Evolutionary conservation across 352 stramenopile species (phyloP), one percentile per base, ranked within the genome.

Genomic region (Globisporangium middletonii): DNA sequence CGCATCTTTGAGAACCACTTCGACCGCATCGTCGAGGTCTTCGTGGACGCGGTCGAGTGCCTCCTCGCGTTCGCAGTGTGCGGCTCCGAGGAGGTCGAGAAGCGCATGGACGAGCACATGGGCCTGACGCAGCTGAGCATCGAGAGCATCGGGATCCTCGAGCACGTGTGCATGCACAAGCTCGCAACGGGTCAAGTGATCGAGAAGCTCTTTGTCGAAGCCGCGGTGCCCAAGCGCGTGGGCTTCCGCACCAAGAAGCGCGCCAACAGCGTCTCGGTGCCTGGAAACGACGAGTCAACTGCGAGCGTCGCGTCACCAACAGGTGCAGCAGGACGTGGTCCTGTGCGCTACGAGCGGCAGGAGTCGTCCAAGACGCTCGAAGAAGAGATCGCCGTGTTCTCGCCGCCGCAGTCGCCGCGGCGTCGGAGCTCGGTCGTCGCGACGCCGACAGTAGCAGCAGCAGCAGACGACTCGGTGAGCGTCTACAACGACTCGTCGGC

Each of bases 1-100:
- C 72, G 93, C 28, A 82, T 97, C 54, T 59, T 97, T 57, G 70
- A 88, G 60, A 62, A 75, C 55, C 73, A 95, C 63, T 84, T 84
- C 52, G 69, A 87, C 62, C 74, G 75, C 52, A 83, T 92, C 47
- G 67, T 88, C 8, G 81, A 91, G 16, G 83, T 94, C 18, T 90
- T 91, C 52, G 79, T 89, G 0, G 83, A 93, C 53, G 79, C 77
- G 1, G 81, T 94, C 8, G 83, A 94, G 54, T 92, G 81, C 55
- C 44, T 94, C 12, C 60, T 94, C 13, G 83, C 83, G 6, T 94
- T 94, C 65, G 79, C 80, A 0, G 75, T 93, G 19, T 93, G 83
- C 19, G 83, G 83, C 2, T 79, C 67, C 16, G 80, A 91, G 19
- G 79, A 89, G 42, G 65, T 88, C 1, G 75, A 87, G 48, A 70